phyloP scores from a whole-genome alignment of 2,329 filamentous ascomycete genomes.

The Ceratocystiopsis brevicomis region DNA sequence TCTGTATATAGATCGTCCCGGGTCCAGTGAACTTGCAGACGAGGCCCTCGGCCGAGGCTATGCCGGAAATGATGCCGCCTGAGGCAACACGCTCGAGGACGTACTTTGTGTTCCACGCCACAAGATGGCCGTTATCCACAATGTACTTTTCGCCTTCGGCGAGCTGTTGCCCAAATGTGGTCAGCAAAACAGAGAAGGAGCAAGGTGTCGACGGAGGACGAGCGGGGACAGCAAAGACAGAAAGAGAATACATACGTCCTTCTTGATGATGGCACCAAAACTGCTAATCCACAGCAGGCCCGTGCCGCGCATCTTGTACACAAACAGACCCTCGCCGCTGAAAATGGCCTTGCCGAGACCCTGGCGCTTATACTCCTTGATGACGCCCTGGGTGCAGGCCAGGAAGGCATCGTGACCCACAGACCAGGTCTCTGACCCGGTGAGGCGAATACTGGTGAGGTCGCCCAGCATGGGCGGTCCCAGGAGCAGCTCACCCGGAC shows the following conservation, averaged over 20 bases:
- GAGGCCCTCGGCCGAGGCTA: constrained; percentile 67
- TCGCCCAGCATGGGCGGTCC: constrained; percentile 69
- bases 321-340: constrained; percentile 76
- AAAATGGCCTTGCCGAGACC: constrained; percentile 81
- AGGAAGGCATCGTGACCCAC: constrained; percentile 78
- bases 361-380: constrained; percentile 77
- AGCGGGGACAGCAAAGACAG: neutral
- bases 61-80: constrained; percentile 77
- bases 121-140: constrained; percentile 80
- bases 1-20: constrained; percentile 83
- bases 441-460: constrained; percentile 59
- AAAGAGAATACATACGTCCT: constrained; percentile 49
- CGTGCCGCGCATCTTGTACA: constrained; percentile 66
- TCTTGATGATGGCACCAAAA: constrained; percentile 86
- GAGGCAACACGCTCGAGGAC: constrained; percentile 75
- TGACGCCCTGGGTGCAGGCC: constrained; percentile 66
- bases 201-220: constrained; percentile 8
- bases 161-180: constrained; percentile 20
- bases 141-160: constrained; percentile 67
- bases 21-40: constrained; percentile 91
- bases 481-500: constrained; percentile 76
- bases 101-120: constrained; percentile 95
- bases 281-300: constrained; percentile 81
- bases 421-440: constrained; percentile 57
- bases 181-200: neutral